phyloP scores from a whole-genome alignment of 129 eudicot genomes.

The Pseudognaphalium luteoalbum region DNA sequence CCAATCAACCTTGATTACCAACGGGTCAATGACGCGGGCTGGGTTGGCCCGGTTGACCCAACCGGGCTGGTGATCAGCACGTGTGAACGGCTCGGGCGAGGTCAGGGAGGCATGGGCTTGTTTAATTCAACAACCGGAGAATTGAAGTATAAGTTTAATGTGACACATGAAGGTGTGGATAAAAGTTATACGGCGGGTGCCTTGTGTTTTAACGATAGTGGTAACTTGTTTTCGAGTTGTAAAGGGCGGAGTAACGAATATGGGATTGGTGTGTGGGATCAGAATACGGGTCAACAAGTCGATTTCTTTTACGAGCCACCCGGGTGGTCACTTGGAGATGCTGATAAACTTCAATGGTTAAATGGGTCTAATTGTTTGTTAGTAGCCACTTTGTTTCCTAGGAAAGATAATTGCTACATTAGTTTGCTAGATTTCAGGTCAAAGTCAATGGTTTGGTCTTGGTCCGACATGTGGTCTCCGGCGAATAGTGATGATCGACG shows the following conservation, averaged over 20 bases:
- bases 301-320: constrained; percentile 85
- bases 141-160: constrained; percentile 57
- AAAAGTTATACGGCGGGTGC: constrained; percentile 93
- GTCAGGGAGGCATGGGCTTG: constrained; percentile 89
- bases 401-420: constrained; percentile 89
- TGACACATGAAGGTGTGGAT: constrained; percentile 56
- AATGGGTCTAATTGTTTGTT: constrained; percentile 72
- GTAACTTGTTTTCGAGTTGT: constrained; percentile 78
- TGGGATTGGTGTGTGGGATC: constrained; percentile 96
- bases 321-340: constrained; percentile 94
- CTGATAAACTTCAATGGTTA: constrained; percentile 89
- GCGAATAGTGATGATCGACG: constrained; percentile 50
- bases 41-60: constrained; percentile 71
- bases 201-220: constrained; percentile 48
- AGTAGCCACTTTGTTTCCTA: constrained; percentile 87
- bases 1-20: constrained; percentile 80
- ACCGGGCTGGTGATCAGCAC: constrained; percentile 69
- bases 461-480: constrained; percentile 69
- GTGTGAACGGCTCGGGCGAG: constrained; percentile 75
- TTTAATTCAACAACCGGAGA: constrained; percentile 70
- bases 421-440: constrained; percentile 86
- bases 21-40: constrained; percentile 82
- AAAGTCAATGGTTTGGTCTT: constrained; percentile 85
- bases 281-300: constrained; percentile 72
- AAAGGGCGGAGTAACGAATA: constrained; percentile 87